Conservation (phyloP, 345 rosid genomes). For the Erucastrum elatum region DNA sequence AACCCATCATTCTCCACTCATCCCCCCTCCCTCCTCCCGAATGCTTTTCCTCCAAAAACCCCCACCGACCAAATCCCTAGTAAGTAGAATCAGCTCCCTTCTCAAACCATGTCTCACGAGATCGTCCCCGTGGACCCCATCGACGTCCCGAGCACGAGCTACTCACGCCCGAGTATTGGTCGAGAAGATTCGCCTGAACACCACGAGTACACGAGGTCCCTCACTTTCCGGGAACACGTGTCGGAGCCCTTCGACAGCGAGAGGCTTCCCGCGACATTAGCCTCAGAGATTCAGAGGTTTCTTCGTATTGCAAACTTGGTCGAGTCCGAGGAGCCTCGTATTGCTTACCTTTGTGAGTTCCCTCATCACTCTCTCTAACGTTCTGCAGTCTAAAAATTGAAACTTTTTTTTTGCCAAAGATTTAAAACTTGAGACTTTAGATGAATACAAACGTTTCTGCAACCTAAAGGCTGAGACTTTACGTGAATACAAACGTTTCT, state of each 20-base stretch:
- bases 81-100: background rate
- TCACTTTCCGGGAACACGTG: slow-evolving; percentile 45
- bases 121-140: slow-evolving; percentile 68
- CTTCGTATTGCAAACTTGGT: slow-evolving; percentile 86
- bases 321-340: slow-evolving; percentile 67
- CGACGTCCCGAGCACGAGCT: slow-evolving; percentile 39
- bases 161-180: slow-evolving; percentile 22
- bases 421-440: background rate
- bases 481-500: background rate
- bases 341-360: slow-evolving; percentile 73
- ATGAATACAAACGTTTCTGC: background rate
- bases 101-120: slow-evolving; percentile 49
- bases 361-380: background rate
- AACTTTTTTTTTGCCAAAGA: too few relatives aligned
- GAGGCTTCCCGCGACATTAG: slow-evolving; percentile 73
- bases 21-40: background rate
- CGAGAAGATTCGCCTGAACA: slow-evolving; percentile 9
- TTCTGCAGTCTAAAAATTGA: background rate
- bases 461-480: background rate
- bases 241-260: slow-evolving; percentile 87
- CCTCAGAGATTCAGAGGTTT: slow-evolving; percentile 73
- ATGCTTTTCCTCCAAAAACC: slow-evolving; percentile 29
- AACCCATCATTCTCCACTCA: background rate
- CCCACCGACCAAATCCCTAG: slow-evolving; percentile 18
- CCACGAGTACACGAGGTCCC: slow-evolving; percentile 43